Conservation (phyloP, 1,284 basidiomycete genomes). For the Cutaneotrichosporon dermatis region DNA sequence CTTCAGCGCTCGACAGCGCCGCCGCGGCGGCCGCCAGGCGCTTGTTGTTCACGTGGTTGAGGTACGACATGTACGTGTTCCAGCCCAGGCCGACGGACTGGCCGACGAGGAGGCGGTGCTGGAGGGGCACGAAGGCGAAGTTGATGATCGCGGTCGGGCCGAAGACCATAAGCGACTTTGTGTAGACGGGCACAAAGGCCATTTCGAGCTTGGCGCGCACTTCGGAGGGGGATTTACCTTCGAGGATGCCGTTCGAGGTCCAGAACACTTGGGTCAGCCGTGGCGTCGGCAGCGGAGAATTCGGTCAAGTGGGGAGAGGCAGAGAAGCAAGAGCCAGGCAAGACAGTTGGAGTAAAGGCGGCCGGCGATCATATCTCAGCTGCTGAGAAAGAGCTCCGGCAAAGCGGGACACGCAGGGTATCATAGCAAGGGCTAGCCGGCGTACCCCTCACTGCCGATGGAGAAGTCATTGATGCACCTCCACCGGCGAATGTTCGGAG, state of each 20-base stretch:
- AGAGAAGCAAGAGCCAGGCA: no score
- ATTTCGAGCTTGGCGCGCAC: constrained; percentile 38
- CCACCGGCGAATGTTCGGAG: no score
- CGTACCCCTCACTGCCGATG: no score
- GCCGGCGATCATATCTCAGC: no score
- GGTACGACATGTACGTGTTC: constrained; percentile 52
- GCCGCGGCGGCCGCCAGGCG: constrained; percentile 19
- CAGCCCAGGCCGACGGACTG: constrained; percentile 73
- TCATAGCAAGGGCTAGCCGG: no score
- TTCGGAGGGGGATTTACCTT: constrained; percentile 36
- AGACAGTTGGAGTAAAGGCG: no score
- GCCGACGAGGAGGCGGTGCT: constrained; percentile 69
- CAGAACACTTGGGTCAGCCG: constrained; percentile 30
- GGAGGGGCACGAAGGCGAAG: constrained; percentile 70
- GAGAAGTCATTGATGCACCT: no score
- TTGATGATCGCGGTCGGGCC: constrained; percentile 76
- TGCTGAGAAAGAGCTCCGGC: no score
- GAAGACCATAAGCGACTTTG: constrained; percentile 59
- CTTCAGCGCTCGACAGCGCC: constrained; percentile 19
- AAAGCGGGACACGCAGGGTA: no score
- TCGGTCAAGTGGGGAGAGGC: no score
- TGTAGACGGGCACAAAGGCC: constrained; percentile 39
- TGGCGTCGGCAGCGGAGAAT: no score
- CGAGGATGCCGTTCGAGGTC: constrained; percentile 40
- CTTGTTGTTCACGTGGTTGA: constrained; percentile 40